phyloP scores from a whole-genome alignment of 257 asterid species.

The Phtheirospermum japonicum region DNA sequence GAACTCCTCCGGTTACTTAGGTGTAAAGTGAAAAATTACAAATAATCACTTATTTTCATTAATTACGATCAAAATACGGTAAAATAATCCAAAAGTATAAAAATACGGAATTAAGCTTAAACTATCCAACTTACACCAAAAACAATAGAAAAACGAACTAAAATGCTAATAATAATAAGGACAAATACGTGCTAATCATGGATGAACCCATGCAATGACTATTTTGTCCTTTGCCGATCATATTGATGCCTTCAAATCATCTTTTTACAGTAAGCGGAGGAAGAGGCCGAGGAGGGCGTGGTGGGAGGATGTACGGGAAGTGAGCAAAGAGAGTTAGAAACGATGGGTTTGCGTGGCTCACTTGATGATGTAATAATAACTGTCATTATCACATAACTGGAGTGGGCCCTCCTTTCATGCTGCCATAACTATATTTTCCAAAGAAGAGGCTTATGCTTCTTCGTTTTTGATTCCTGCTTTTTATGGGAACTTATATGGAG shows the following conservation, averaged over 20 bases:
- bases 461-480: constrained; percentile 16
- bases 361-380: constrained; percentile 26
- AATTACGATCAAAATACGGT: no score
- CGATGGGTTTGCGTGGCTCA: constrained; percentile 37
- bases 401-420: constrained; percentile 18
- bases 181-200: no score
- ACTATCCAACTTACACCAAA: no score
- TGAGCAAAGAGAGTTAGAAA: constrained; percentile 30
- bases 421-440: constrained; percentile 18
- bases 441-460: constrained; percentile 31
- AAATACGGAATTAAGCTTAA: no score
- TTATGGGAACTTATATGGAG: constrained; percentile 4
- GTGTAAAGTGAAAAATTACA: no score
- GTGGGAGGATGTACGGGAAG: constrained; percentile 54
- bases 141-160: no score
- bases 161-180: no score
- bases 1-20: no score
- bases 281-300: constrained; percentile 63
- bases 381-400: constrained; percentile 12
- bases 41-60: no score
- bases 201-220: not conserved
- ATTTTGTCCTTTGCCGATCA: constrained; percentile 1
- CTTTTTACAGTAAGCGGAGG: constrained; percentile 53
- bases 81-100: no score
- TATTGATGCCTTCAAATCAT: constrained; percentile 13